Evolutionary conservation across 2,329 filamentous ascomycete species (phyloP).

Genomic region (Aureobasidium sp.): DNA sequence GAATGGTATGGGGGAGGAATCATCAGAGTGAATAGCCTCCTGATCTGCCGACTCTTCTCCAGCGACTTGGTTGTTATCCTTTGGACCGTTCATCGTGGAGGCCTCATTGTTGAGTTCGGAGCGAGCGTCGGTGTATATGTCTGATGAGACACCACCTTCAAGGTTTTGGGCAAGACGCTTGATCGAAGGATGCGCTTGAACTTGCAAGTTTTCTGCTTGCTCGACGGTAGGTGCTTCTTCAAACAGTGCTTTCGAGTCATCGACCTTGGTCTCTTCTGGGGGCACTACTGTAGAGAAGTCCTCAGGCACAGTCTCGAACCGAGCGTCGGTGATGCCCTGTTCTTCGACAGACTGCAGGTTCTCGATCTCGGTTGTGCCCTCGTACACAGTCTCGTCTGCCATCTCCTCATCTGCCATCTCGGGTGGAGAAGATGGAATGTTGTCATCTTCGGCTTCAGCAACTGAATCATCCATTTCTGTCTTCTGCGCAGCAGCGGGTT

Average conservation of each 20-base stretch:
- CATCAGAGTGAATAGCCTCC: background rate
- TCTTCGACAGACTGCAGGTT: background rate
- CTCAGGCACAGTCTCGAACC: background rate
- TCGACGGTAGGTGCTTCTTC: background rate
- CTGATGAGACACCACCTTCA: background rate
- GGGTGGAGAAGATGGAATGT: constrained; percentile 19
- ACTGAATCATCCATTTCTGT: background rate
- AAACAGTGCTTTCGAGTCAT: background rate
- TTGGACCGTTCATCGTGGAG: background rate
- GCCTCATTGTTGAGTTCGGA: background rate
- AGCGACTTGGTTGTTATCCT: background rate
- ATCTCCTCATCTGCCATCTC: constrained; percentile 9
- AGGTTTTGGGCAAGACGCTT: background rate
- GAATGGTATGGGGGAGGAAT: constrained; percentile 8
- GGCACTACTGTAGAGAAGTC: background rate
- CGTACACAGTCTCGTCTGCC: constrained; percentile 5
- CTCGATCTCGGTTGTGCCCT: background rate
- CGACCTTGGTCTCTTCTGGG: background rate
- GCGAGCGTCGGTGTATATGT: background rate
- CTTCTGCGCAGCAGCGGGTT: background rate
- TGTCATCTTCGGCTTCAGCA: constrained; percentile 10
- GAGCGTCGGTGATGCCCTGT: background rate
- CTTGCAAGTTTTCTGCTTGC: background rate
- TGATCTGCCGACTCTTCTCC: background rate
- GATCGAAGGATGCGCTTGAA: background rate